Base-by-base conservation (phyloP, 1,284 basidiomycete genomes). In the Cutaneotrichosporon daszewskae region DNA sequence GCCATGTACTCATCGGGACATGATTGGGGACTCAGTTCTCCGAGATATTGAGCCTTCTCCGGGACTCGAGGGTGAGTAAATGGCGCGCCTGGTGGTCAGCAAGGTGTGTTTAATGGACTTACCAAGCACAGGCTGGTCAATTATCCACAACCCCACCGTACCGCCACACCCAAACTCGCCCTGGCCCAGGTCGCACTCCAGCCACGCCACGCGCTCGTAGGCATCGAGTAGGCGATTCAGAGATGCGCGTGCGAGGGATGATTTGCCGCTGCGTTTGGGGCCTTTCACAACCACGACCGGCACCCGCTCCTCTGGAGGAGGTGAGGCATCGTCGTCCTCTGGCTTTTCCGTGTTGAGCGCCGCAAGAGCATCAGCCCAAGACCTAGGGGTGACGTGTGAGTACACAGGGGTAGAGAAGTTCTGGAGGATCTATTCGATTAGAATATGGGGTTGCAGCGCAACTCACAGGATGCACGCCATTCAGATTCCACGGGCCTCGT, bases 101-200 rank as follows among this genome's bases (percentile, higher is more conserved):
- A 38, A 32, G 5, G 16, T 6, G n/a, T n/a, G n/a, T n/a, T n/a
- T n/a, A n/a, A n/a, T n/a, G n/a, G 9, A 54, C 73, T 43, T 34
- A 87, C 88, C 89, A 33, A 94, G 80, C 0, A 85, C 54, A 11
- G 80, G 82, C 3, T 62, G 59, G 14, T 82, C 78, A 19, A 95
- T 57, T 0, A 96, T 53, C 62, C 84, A 84, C 35, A 98, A 69
- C 1, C 87, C 79, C 3, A 96, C 84, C 66, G 86, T 77, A 0
- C 91, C 92, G 0, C 84, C 83, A 3, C 87, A 84, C 0, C 85
- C 85, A 64, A 97, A 95, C 67, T 97, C 91, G 8, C 87, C 85
- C 70, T 98, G 94, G 10, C 94, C 94, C 3, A 90, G 59, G 70
- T 97, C 94, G 45, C 86, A 86, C 62, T 97, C 92, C 6, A 98